Percentiles rank a stretch among this genome's conserved stretches.
Conservation (phyloP, 345 rosid genomes). For the Sisymbrium altissimum region DNA sequence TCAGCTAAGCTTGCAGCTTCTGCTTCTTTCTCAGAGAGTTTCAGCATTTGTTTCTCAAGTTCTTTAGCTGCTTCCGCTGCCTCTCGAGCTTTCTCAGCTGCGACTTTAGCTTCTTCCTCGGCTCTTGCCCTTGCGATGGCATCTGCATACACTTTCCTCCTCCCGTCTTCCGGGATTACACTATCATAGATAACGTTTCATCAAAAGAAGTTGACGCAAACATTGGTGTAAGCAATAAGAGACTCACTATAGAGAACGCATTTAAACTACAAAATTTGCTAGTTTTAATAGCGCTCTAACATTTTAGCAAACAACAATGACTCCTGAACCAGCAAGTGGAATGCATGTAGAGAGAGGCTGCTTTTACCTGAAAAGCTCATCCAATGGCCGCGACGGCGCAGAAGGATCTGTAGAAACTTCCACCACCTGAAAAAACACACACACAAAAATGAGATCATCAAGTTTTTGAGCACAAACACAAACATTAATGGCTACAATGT, state of each 20-base stretch:
- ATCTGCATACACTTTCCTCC: slow-evolving; percentile 74
- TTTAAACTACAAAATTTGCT: not conserved
- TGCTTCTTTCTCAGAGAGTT: slow-evolving; percentile 56
- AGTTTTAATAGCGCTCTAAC: not conserved
- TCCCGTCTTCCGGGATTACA: slow-evolving; percentile 79
- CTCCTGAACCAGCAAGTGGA: not conserved
- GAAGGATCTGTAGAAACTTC: slow-evolving; percentile 73
- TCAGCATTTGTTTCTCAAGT: slow-evolving; percentile 41
- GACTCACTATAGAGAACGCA: not conserved
- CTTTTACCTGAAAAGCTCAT: slow-evolving; percentile 82
- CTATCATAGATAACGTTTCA: slow-evolving; percentile 33
- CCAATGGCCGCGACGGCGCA: slow-evolving; percentile 55
- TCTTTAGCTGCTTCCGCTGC: slow-evolving; percentile 51
- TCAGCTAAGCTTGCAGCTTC: slow-evolving; percentile 53
- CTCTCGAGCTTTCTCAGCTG: slow-evolving; percentile 57
- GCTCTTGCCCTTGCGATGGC: slow-evolving; percentile 56
- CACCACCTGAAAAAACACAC: slow-evolving; percentile 54
- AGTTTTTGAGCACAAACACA: not conserved
- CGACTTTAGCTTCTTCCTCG: slow-evolving; percentile 57
- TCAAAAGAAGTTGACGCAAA: not conserved
- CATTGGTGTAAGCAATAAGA: not conserved
- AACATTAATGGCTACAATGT: not conserved
- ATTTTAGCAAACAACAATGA: not conserved
- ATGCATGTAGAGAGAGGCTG: not conserved
- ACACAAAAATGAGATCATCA: not conserved